Conservation (phyloP, 768 basidiomycete genomes). For the Russula compacta region DNA sequence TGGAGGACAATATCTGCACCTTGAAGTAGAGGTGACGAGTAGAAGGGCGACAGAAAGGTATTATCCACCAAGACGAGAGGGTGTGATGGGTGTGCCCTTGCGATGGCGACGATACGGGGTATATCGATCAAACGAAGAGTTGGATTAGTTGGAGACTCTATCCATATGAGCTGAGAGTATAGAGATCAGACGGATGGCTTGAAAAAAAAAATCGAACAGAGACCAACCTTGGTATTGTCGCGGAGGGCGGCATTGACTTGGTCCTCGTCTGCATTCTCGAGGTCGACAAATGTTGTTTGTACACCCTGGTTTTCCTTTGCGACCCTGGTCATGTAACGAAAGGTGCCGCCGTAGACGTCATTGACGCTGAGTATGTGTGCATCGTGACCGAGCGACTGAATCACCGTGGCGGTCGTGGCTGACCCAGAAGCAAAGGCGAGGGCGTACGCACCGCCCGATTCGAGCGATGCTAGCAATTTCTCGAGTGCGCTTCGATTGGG, state of each 20-base stretch:
- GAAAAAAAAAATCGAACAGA: neutral
- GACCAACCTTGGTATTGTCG: slow-evolving; percentile 70
- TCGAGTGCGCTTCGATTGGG: slow-evolving; percentile 83
- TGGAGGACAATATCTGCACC: slow-evolving; percentile 84
- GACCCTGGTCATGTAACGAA: slow-evolving; percentile 70
- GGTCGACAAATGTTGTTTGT: slow-evolving; percentile 70
- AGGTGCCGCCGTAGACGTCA: slow-evolving; percentile 92
- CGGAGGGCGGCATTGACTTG: slow-evolving; percentile 55
- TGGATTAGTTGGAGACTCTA: slow-evolving; percentile 94
- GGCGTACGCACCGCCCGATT: slow-evolving; percentile 60
- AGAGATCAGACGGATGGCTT: neutral
- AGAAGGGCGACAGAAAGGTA: slow-evolving; percentile 91
- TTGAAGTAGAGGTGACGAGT: slow-evolving; percentile 74
- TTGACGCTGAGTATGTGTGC: slow-evolving; percentile 84
- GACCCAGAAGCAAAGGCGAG: slow-evolving; percentile 83
- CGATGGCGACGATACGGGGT: slow-evolving; percentile 54
- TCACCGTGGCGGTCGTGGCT: slow-evolving; percentile 73
- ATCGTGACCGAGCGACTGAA: slow-evolving; percentile 63
- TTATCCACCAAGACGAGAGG: slow-evolving; percentile 89
- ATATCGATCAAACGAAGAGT: slow-evolving; percentile 84
- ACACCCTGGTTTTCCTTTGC: slow-evolving; percentile 54
- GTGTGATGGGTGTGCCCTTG: slow-evolving; percentile 47
- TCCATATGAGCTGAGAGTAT: slow-evolving; percentile 69
- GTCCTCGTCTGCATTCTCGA: slow-evolving; percentile 61
- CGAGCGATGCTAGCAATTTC: slow-evolving; percentile 64